These are phyloP conservation scores for Forsythia suspensa DNA, from an alignment of 257 asterid genomes.

Conservation along the genomic window DNA sequence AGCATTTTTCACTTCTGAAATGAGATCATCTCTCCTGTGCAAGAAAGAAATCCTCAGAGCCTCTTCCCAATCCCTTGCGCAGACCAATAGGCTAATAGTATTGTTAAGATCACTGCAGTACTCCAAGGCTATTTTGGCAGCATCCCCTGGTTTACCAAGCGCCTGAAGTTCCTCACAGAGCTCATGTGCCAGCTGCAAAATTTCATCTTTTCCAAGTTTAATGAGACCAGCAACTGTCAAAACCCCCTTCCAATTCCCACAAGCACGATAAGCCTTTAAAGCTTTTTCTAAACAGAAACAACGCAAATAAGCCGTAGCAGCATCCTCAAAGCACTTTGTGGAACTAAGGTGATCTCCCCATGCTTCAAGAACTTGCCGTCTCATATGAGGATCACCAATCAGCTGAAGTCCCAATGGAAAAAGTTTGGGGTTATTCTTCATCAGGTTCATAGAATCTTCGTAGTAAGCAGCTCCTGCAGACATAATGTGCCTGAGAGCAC, in stretches of 20 bases:
- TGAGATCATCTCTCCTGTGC: constrained; percentile 69
- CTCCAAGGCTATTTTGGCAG: constrained; percentile 84
- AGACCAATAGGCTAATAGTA: constrained; percentile 62
- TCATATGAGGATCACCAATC: constrained; percentile 51
- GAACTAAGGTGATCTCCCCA: constrained; percentile 91
- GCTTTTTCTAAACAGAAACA: constrained; percentile 86
- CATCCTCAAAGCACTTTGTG: constrained; percentile 79
- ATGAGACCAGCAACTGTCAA: constrained; percentile 84
- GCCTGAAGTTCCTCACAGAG: constrained; percentile 91
- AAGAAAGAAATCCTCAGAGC: constrained; percentile 79
- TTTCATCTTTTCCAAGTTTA: constrained; percentile 66
- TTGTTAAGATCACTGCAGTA: constrained; percentile 74
- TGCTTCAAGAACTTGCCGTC: constrained; percentile 73
- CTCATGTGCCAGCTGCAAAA: constrained; percentile 81
- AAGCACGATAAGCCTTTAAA: constrained; percentile 78
- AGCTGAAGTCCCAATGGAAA: constrained; percentile 80
- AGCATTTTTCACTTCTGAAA: constrained; percentile 65
- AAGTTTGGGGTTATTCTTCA: constrained; percentile 80
- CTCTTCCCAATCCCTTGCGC: constrained; percentile 96
- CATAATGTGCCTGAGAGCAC: constrained; percentile 78
- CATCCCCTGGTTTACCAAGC: constrained; percentile 86
- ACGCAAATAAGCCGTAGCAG: constrained; percentile 73
- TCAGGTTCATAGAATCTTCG: constrained; percentile 65
- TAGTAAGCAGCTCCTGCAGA: constrained; percentile 78
- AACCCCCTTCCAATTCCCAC: constrained; percentile 90